Percentiles rank a stretch among this genome's conserved stretches.
Conservation (phyloP, 2,329 filamentous ascomycete species). For the Ambrosiella beaveri region DNA sequence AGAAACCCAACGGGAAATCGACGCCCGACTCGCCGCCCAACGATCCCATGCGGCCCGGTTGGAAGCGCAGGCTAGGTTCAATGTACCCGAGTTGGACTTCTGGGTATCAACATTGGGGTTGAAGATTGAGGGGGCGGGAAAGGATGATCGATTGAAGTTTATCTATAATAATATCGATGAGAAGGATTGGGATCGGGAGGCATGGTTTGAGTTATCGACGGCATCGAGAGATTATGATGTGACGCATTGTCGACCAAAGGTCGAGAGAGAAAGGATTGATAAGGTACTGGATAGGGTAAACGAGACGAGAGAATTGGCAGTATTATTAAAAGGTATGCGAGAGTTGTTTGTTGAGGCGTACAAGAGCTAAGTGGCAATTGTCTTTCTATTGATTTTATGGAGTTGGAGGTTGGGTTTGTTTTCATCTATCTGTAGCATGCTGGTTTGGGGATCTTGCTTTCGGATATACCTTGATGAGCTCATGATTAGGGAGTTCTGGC, state of each 20-base stretch:
- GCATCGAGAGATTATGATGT: conserved; percentile 72
- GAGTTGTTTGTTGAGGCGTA: conserved; percentile 56
- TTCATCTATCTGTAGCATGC: background rate
- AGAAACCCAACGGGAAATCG: conserved; percentile 53
- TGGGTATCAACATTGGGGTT: conserved; percentile 87
- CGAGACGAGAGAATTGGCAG: conserved; percentile 56
- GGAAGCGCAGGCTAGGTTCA: conserved; percentile 71
- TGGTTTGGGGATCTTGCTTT: background rate
- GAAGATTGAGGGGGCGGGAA: conserved; percentile 74
- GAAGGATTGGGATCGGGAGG: conserved; percentile 72
- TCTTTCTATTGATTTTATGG: background rate
- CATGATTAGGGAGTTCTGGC: background rate
- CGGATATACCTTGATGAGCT: background rate
- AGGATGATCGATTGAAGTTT: conserved; percentile 75
- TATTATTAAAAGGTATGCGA: conserved; percentile 66
- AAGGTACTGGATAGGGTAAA: conserved; percentile 63
- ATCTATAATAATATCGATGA: conserved; percentile 77
- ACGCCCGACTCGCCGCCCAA: conserved; percentile 52
- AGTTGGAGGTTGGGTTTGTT: background rate
- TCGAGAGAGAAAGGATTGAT: conserved; percentile 64
- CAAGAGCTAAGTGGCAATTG: conserved; percentile 20
- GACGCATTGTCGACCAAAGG: conserved; percentile 60
- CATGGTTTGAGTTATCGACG: conserved; percentile 83
- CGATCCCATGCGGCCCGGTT: conserved; percentile 54
- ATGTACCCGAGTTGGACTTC: conserved; percentile 84